A percentile compares a stretch with the other conserved stretches of the same genome.
Evolutionary conservation across 169 alveolate genomes (phyloP).

Genomic region (Babesia gibsoni): DNA sequence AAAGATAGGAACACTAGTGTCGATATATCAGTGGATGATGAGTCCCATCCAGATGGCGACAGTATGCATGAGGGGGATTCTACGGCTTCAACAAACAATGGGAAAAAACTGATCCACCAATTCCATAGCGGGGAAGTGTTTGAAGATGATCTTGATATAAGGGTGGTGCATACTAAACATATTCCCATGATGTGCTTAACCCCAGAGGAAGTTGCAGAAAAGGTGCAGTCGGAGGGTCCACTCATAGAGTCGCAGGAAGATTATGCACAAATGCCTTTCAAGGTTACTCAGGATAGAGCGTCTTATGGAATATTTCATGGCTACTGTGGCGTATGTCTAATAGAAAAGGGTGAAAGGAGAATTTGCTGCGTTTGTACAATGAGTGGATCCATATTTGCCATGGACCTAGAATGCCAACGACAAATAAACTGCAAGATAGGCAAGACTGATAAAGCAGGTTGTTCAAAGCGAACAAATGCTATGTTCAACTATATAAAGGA

Average conservation of each 20-base stretch:
- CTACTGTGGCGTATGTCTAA: constrained; percentile 32
- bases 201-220: neutral
- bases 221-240: constrained; percentile 44
- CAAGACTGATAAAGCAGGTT: neutral
- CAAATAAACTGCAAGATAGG: neutral
- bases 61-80: no score
- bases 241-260: constrained; percentile 35
- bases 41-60: no score
- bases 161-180: neutral
- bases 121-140: constrained; percentile 29
- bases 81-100: neutral
- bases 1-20: no score
- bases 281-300: constrained; percentile 19
- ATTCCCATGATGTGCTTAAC: neutral
- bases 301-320: constrained; percentile 46
- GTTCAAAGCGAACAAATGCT: neutral
- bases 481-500: constrained; percentile 8
- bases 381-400: constrained; percentile 23
- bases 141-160: constrained; percentile 25
- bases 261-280: constrained; percentile 19
- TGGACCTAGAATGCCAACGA: neutral
- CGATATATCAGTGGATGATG: no score
- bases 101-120: neutral
- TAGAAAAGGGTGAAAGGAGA: neutral
- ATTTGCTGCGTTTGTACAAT: constrained; percentile 6